Percentiles rank a stretch among this genome's conserved stretches.
phyloP scores from a whole-genome alignment of 2,329 filamentous ascomycete genomes.

The Penicillium sp. region DNA sequence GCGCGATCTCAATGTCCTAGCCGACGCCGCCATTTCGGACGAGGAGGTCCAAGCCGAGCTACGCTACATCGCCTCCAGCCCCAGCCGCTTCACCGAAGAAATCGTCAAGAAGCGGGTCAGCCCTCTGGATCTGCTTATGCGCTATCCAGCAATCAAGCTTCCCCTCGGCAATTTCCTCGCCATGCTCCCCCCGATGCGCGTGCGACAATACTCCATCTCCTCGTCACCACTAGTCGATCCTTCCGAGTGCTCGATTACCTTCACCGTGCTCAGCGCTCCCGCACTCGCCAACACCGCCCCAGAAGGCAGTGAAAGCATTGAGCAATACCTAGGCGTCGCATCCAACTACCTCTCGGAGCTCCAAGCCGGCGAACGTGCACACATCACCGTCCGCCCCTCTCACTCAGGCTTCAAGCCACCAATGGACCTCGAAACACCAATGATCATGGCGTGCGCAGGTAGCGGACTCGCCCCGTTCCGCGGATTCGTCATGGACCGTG shows the following conservation, averaged over 20 bases:
- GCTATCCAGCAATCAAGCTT: slow-evolving; percentile 58
- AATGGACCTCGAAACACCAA: slow-evolving; percentile 32
- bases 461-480: slow-evolving; percentile 63
- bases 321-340: slow-evolving; percentile 58
- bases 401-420: slow-evolving; percentile 39
- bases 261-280: slow-evolving; percentile 61
- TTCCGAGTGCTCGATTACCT: slow-evolving; percentile 62
- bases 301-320: slow-evolving; percentile 35
- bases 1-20: slow-evolving; percentile 52
- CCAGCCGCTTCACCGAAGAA: slow-evolving; percentile 46
- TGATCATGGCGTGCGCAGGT: slow-evolving; percentile 42
- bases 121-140: slow-evolving; percentile 65
- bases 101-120: slow-evolving; percentile 56
- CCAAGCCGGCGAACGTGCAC: slow-evolving; percentile 30
- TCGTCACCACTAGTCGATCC: slow-evolving; percentile 65
- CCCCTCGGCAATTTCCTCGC: slow-evolving; percentile 66
- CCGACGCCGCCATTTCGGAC: slow-evolving; percentile 50
- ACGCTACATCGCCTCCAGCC: slow-evolving; percentile 29
- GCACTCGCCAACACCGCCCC: slow-evolving; percentile 46
- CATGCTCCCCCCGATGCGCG: slow-evolving; percentile 73
- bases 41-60: slow-evolving; percentile 46
- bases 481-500: slow-evolving; percentile 63
- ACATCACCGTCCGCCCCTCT: slow-evolving; percentile 37
- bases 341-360: slow-evolving; percentile 58
- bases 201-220: slow-evolving; percentile 77